Evolutionary conservation across 768 basidiomycete species (phyloP).

Genomic region (Rubroboletus satanas): DNA sequence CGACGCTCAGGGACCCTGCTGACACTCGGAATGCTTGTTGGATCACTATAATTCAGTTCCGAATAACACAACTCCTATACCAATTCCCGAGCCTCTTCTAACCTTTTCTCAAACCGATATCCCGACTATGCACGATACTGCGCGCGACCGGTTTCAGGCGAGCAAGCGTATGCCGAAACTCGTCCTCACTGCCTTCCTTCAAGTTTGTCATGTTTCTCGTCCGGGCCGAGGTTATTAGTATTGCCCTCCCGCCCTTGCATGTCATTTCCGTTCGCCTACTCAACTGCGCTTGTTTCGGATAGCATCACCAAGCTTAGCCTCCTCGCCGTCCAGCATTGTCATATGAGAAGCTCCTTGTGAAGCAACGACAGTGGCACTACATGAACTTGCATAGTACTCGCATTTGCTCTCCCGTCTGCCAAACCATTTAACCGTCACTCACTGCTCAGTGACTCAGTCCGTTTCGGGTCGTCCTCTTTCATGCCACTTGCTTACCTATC

Average conservation of each 20-base stretch:
- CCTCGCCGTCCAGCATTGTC: neutral
- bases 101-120: neutral
- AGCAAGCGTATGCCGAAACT: neutral
- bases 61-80: neutral
- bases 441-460: neutral
- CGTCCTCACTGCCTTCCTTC: neutral
- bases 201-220: neutral
- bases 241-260: neutral
- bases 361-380: constrained; percentile 9
- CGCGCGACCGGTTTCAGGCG: neutral
- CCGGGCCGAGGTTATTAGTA: neutral
- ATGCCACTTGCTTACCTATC: constrained; percentile 13
- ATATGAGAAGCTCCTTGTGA: neutral
- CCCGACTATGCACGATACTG: neutral
- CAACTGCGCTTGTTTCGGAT: constrained; percentile 9
- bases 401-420: constrained; percentile 8
- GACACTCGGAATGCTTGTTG: neutral
- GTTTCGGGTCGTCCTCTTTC: constrained; percentile 1
- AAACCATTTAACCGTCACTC: neutral
- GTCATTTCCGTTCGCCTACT: constrained; percentile 18
- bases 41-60: neutral
- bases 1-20: constrained; percentile 8
- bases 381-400: neutral
- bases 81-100: constrained; percentile 1
- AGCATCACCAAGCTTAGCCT: neutral